Evolutionary conservation across 2,329 filamentous ascomycete genomes (phyloP), one percentile per base, ranked within the genome.

Genomic region (Neurospora crassa): DNA sequence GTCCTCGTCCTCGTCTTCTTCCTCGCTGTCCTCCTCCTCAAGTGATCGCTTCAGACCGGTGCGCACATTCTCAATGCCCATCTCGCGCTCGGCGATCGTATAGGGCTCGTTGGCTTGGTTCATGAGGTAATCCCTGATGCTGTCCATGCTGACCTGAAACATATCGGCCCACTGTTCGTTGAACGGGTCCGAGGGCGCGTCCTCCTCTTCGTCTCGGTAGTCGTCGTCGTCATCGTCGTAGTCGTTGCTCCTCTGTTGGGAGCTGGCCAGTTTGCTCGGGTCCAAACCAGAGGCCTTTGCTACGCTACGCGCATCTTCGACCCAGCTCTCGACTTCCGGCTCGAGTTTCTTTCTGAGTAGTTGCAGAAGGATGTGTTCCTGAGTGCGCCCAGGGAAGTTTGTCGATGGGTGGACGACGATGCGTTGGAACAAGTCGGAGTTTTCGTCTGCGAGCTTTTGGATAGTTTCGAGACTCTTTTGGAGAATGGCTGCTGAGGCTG

Each of bases 321-420:
- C 89, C 82, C 91, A 90, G 71, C 90, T 88, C 78, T 94, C 92
- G 20, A 94, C 89, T 34, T 88, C 85, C 0, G 92, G 92, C 75
- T 96, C 93, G 68, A 94, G 86, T 79, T 96, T 96, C 81, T 96
- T 96, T 47, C 93, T 90, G 41, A 96, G 83, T 2, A 97, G 84
- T 76, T 91, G 88, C 37, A 87, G 84, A 1, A 95, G 85, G 4
- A 92, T 84, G 68, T 80, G 82, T 79, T 91, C 88, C 72, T 92
- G 89, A 5, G 86, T 90, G 75, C 87, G 90, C 45, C 88, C 91
- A 5, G 89, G 93, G 80, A 88, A 96, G 79, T 90, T 89, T 2
- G 92, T 91, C 14, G 90, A 89, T 0, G 93, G 93, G 78, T 92
- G 93, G 29, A 92, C 87, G 74, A 92, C 90, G 69, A 93, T 85